phyloP scores from a whole-genome alignment of 73 alveolate genomes.

The Urostyla sp. region DNA sequence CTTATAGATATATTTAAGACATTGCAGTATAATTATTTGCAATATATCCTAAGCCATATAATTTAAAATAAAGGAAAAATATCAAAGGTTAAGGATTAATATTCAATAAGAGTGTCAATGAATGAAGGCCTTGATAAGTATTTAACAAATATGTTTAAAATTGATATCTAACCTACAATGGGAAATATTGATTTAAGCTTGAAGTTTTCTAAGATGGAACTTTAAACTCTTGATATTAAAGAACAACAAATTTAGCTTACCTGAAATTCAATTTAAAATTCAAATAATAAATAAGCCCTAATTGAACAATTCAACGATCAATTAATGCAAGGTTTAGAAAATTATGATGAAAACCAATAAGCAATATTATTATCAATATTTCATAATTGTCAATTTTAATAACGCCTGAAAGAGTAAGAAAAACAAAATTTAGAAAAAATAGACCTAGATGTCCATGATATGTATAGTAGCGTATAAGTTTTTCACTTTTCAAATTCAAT shows the following conservation, averaged over 20 bases:
- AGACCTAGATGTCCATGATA: too few species aligned
- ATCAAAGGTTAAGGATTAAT: neutral
- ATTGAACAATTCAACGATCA: too few species aligned
- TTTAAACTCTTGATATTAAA: too few species aligned
- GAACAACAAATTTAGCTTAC: too few species aligned
- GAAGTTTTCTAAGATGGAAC: conserved; percentile 34
- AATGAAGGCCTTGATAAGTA: conserved; percentile 18
- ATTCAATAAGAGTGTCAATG: conserved; percentile 7
- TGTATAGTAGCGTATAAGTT: too few species aligned
- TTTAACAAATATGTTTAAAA: neutral
- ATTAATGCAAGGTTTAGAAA: neutral
- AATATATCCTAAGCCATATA: conserved; percentile 4
- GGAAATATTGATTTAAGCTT: conserved; percentile 37
- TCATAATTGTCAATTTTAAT: too few species aligned
- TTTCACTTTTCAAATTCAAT: too few species aligned
- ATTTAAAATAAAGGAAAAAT: neutral
- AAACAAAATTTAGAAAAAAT: too few species aligned
- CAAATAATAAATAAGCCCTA: neutral
- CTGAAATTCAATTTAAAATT: too few species aligned
- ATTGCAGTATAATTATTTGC: neutral
- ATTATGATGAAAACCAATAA: neutral
- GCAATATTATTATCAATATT: neutral
- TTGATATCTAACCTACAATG: neutral
- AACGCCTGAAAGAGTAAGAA: too few species aligned
- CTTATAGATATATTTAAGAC: neutral